Evolutionary conservation across 2,329 filamentous ascomycete genomes (phyloP), one percentile per base, ranked within the genome.

Genomic region (Venturia pyrina): DNA sequence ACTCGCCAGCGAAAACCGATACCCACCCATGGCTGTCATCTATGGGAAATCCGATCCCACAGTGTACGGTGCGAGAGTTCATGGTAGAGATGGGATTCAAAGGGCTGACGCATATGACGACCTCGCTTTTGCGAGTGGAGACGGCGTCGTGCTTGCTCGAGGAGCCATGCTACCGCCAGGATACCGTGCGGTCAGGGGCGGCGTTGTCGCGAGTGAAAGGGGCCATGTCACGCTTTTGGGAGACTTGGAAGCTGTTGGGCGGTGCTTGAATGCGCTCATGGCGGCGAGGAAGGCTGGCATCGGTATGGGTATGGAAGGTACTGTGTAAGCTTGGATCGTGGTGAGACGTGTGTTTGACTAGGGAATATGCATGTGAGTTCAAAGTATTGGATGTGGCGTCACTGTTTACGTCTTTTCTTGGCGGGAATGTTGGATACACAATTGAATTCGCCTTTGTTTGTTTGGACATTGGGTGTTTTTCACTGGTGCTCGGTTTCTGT

Each of bases 31-130:
- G 15, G 87, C 90, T 0, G 83, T 96, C 60, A 85, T 98, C 10
- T 97, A 96, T 76, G 89, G 90, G 66, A 96, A 96, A 75, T 87
- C 86, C 32, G 90, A 89, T 0, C 93, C 93, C 0, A 97, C 93
- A 0, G 90, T 96, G 0, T 91, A 87, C 73, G 91, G 89, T 0
- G 91, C 90, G 0, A 87, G 88, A 57, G 91, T 98, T 0, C 78
- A 83, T 17, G 85, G 86, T 1, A 81, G 83, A 3, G 91, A 93
- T 65, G 87, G 83, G 0, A 96, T 97, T 69, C 84, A 86, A 62
- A 85, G 86, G 68, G 80, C 85, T 0, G 91, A 96, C 75, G 88
- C 86, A 0, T 97, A 96, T 74, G 91, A 96, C 69, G 88, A 96
- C 70, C 81, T 98, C 2, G 85, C 91, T 0, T 97, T 97, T 77